Base-by-base conservation (phyloP, 1,284 basidiomycete genomes). In the Tranzscheliella williamsii region DNA sequence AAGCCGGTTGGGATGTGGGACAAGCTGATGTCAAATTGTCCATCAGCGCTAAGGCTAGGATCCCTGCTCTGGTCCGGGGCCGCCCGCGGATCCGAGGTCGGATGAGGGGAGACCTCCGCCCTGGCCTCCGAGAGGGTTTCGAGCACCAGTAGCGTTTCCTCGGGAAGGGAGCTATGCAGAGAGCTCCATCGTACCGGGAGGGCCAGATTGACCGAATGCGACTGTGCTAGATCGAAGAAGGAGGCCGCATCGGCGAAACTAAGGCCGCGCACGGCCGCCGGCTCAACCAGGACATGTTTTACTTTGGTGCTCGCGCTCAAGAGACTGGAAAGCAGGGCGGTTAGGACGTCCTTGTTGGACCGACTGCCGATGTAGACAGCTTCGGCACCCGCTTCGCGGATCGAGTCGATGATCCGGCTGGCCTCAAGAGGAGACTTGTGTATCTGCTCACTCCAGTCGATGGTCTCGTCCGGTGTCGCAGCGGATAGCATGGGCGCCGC, bases 21-120 rank as follows among this genome's bases (percentile, higher is more conserved):
- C 39, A 56, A 36, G 33, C 52, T 53, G n/a, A 56, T 49, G 37
- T 63, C 58, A 13, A 62, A 63, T 48, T 47, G 22, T 55, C 51
- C 15, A 44, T 32, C 18, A 9, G n/a, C n/a, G 27, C 27, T 29
- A n/a, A 9, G 9, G 27, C n/a, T n/a, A 29, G 27, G 27, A 29
- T 29, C 27, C n/a, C 27, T 29, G 27, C 11, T 29, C 27, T n/a
- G 11, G 18, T 34, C 18, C 17, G 9, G 18, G 13, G 8, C 11
- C 12, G 32, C 18, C n/a, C n/a, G n/a, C 17, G 32, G 9, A 11
- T 34, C 32, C 13, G 32, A 18, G n/a, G n/a, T n/a, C n/a, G n/a
- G n/a, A n/a, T 8, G 32, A 18, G 32, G 12, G 11, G 11, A 34
- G 32, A 13, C 18, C 27, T 55, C 47, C 13, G 18, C 41, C 9